These are phyloP conservation scores for Paxillus involutus DNA, from an alignment of 768 basidiomycete species.

Conservation along the genomic window DNA sequence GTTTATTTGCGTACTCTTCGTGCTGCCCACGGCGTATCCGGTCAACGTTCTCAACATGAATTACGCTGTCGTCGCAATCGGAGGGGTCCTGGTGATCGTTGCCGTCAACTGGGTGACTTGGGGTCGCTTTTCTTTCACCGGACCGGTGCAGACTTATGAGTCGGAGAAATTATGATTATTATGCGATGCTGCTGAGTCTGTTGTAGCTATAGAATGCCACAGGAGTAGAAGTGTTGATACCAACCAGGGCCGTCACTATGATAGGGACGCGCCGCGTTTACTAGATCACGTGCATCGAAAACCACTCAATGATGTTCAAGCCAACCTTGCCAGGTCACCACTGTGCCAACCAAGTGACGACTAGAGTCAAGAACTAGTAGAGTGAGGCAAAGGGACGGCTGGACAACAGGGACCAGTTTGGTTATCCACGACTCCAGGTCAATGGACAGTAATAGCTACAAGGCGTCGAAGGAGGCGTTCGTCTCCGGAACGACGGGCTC, in stretches of 20 bases:
- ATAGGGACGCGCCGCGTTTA: too few species aligned
- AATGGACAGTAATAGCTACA: slow-evolving; percentile 45
- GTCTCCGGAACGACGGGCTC: slow-evolving; percentile 75
- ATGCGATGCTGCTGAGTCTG: neutral
- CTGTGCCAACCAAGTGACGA: too few species aligned
- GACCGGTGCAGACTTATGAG: slow-evolving; percentile 41
- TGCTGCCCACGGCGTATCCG: slow-evolving; percentile 54
- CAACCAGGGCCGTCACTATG: too few species aligned
- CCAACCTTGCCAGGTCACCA: too few species aligned
- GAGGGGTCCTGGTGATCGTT: slow-evolving; percentile 46
- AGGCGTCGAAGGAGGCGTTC: slow-evolving; percentile 78
- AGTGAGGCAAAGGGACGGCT: too few species aligned
- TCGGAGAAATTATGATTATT: slow-evolving; percentile 1
- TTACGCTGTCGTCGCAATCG: slow-evolving; percentile 54
- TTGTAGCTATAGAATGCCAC: too few species aligned
- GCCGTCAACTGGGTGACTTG: slow-evolving; percentile 45
- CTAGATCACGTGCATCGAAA: slow-evolving; percentile 16
- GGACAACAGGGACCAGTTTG: too few species aligned
- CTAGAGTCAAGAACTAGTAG: too few species aligned
- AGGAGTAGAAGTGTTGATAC: too few species aligned
- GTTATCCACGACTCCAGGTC: too few species aligned
- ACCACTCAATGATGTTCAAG: neutral
- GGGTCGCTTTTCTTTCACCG: slow-evolving; percentile 45
- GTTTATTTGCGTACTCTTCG: slow-evolving; percentile 55
- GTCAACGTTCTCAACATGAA: slow-evolving; percentile 55